Percentiles rank a stretch among this genome's conserved stretches.
phyloP scores from a whole-genome alignment of 202 grass and related monocot genomes.

The Elaeis oleifera region DNA sequence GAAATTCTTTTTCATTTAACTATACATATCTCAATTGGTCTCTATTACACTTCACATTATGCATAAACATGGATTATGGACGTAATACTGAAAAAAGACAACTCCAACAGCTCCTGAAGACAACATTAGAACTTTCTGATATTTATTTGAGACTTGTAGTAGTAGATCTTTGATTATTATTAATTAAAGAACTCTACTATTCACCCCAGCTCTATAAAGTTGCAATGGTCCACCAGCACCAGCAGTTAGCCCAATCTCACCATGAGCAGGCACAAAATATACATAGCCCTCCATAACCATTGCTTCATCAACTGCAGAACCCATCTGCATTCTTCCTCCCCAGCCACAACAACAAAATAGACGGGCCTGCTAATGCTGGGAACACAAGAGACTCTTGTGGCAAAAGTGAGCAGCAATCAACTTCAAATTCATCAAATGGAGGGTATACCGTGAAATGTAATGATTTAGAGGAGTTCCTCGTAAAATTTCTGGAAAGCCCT shows the following conservation, averaged over 20 bases:
- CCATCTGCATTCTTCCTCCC: conserved; percentile 32
- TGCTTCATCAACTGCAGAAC: conserved; percentile 21
- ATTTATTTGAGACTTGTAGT: too few relatives aligned
- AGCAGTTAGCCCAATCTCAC: conserved; percentile 36
- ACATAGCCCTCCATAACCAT: conserved; percentile 50
- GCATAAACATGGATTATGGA: too few relatives aligned
- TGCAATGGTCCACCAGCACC: conserved; percentile 25
- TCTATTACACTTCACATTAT: too few relatives aligned
- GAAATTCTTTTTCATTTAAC: too few relatives aligned
- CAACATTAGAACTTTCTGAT: too few relatives aligned
- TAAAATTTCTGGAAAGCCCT: conserved; percentile 79
- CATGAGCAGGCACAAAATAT: conserved; percentile 62
- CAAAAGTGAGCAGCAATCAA: conserved; percentile 53
- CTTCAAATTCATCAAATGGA: conserved; percentile 78
- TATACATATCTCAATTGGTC: too few relatives aligned
- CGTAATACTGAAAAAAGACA: too few relatives aligned
- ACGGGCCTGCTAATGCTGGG: conserved; percentile 49
- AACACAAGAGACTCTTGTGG: conserved; percentile 36
- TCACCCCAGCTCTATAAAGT: conserved; percentile 56
- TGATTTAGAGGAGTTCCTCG: conserved; percentile 43
- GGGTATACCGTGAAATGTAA: conserved; percentile 60
- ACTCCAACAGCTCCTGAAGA: too few relatives aligned
- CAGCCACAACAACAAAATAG: conserved; percentile 63
- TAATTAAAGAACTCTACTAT: conserved; percentile 47
- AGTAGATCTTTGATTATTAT: conserved; percentile 1